Evolutionary conservation across 164 flowering plant genomes (phyloP).

Genomic region (Kalanchoe fedtschenkoi): DNA sequence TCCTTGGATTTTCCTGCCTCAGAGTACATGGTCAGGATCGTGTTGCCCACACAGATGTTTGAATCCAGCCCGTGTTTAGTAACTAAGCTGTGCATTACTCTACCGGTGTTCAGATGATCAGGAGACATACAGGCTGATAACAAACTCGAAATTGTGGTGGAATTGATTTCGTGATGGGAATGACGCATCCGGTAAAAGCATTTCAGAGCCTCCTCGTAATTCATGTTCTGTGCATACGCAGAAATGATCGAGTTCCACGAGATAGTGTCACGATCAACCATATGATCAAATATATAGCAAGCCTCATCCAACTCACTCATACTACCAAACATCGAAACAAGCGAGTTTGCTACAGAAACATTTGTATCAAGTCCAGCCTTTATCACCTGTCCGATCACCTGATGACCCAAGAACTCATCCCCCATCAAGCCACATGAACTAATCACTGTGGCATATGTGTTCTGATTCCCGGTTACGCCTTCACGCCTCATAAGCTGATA

Average conservation of each 20-base stretch:
- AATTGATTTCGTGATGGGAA: constrained; percentile 27
- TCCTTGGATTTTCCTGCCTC: constrained; percentile 35
- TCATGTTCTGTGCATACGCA: constrained; percentile 39
- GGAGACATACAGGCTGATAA: constrained; percentile 35
- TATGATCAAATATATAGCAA: constrained; percentile 31
- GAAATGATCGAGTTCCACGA: constrained; percentile 82
- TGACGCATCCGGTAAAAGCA: constrained; percentile 46
- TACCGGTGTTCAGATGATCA: constrained; percentile 51
- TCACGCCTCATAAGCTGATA: constrained; percentile 43
- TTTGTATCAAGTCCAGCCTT: constrained; percentile 36
- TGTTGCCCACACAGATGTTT: constrained; percentile 43
- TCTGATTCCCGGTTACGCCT: constrained; percentile 40
- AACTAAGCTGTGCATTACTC: constrained; percentile 48
- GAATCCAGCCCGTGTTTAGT: constrained; percentile 43
- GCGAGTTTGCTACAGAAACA: constrained; percentile 59
- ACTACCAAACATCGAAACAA: constrained; percentile 60
- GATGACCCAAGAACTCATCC: constrained; percentile 43
- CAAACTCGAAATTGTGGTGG: constrained; percentile 53
- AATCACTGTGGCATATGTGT: constrained; percentile 44
- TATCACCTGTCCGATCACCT: constrained; percentile 56
- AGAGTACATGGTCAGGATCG: constrained; percentile 63
- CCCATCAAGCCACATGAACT: constrained; percentile 48
- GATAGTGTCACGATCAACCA: constrained; percentile 60
- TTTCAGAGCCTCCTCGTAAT: constrained; percentile 31
- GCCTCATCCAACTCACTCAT: constrained; percentile 38